Percentiles rank a stretch among this genome's conserved stretches.
Evolutionary conservation across 2,329 filamentous ascomycete genomes (phyloP).

Genomic region (Periconia sp.): DNA sequence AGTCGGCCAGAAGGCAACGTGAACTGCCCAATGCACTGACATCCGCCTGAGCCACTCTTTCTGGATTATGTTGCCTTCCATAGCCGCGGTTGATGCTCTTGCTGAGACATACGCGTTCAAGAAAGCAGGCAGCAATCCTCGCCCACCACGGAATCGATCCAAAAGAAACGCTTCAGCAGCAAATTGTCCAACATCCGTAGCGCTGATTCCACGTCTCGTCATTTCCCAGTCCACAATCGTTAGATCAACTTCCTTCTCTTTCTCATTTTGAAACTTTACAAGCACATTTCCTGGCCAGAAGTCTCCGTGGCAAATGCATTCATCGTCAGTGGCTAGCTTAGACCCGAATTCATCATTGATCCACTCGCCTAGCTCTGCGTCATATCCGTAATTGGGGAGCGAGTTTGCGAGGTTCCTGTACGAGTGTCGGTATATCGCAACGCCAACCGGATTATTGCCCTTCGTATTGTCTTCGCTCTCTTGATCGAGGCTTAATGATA

Average conservation of each 20-base stretch:
- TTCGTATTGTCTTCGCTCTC: background rate
- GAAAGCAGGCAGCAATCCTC: conserved; percentile 35
- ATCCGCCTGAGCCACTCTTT: conserved; percentile 31
- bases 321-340: conserved; percentile 33
- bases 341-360: conserved; percentile 38
- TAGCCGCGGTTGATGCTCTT: background rate
- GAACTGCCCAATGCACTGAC: conserved; percentile 44
- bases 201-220: conserved; percentile 37
- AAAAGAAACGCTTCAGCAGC: conserved; percentile 45
- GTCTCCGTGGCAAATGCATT: conserved; percentile 46
- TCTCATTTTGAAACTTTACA: conserved; percentile 15
- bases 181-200: conserved; percentile 48
- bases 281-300: conserved; percentile 49
- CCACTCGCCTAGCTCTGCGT: conserved; percentile 26
- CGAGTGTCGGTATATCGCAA: conserved; percentile 33
- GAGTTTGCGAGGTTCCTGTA: conserved; percentile 35
- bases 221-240: conserved; percentile 48
- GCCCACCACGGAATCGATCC: conserved; percentile 38
- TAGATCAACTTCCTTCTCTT: conserved; percentile 11
- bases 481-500: conserved; percentile 15
- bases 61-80: conserved; percentile 5
- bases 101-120: conserved; percentile 29
- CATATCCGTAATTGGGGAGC: conserved; percentile 27
- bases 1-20: conserved; percentile 44
- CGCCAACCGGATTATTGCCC: conserved; percentile 35